These are phyloP conservation scores for Penicillium sp. DNA, from an alignment of 2,329 filamentous ascomycete species.

Conservation along the genomic window DNA sequence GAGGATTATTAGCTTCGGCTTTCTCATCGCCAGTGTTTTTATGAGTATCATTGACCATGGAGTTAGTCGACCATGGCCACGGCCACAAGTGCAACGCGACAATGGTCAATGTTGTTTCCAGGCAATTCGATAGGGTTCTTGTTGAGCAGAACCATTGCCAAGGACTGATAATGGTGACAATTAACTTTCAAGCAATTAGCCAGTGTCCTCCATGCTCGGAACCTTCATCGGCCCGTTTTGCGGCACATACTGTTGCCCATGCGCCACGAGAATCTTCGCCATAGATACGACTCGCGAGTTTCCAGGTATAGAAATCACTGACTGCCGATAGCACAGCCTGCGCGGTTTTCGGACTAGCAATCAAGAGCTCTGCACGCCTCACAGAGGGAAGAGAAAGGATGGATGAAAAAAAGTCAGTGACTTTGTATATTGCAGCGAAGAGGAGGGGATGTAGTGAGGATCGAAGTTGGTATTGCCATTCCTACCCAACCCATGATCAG, in stretches of 20 bases:
- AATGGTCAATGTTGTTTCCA: conserved; percentile 85
- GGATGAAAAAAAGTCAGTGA: conserved; percentile 57
- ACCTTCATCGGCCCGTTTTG: not conserved
- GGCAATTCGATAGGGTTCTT: conserved; percentile 87
- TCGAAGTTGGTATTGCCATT: conserved; percentile 86
- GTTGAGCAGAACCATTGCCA: conserved; percentile 98
- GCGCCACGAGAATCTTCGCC: conserved; percentile 62
- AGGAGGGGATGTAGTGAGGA: conserved; percentile 89
- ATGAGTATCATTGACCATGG: conserved; percentile 35
- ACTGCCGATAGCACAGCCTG: conserved; percentile 77
- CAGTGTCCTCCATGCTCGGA: not conserved
- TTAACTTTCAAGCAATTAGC: conserved; percentile 54
- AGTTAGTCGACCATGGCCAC: conserved; percentile 65
- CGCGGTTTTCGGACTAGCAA: conserved; percentile 69
- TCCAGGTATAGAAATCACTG: conserved; percentile 86
- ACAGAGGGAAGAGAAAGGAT: conserved; percentile 55
- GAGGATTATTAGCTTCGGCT: conserved; percentile 9
- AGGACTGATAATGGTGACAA: conserved; percentile 71
- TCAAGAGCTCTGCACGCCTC: conserved; percentile 64
- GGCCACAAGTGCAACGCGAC: conserved; percentile 82
- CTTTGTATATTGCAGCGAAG: conserved; percentile 73
- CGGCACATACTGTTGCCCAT: conserved; percentile 63
- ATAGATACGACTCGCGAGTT: conserved; percentile 71
- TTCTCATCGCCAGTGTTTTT: conserved; percentile 9
- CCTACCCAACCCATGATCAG: conserved; percentile 54